Evolutionary conservation across 2,329 filamentous ascomycete genomes (phyloP).

Genomic region (Penicillium sp.): DNA sequence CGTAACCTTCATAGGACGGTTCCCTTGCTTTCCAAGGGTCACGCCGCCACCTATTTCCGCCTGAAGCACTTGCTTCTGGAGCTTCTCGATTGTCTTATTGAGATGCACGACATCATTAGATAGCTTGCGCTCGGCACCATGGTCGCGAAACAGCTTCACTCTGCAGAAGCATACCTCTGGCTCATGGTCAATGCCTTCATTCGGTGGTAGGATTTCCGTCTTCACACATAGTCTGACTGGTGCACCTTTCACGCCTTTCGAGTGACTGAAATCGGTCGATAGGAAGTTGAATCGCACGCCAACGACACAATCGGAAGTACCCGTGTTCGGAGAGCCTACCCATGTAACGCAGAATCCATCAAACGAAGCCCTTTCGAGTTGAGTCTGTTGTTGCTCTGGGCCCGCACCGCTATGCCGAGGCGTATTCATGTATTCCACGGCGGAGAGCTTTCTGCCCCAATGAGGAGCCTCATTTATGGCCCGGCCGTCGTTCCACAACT

Average conservation of each 20-base stretch:
- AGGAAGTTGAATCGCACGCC: conserved; percentile 92
- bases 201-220: conserved; percentile 53
- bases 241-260: conserved; percentile 92
- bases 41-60: neutral
- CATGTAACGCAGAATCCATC: conserved; percentile 14
- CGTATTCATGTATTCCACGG: neutral
- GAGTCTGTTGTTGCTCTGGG: neutral
- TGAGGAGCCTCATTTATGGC: conserved; percentile 78
- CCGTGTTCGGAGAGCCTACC: neutral
- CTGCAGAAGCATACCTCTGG: conserved; percentile 72
- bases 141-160: conserved; percentile 88
- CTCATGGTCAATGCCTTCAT: conserved; percentile 37
- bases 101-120: conserved; percentile 3
- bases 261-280: conserved; percentile 93
- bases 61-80: conserved; percentile 1
- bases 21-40: neutral
- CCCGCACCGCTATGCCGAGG: neutral
- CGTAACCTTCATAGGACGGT: neutral
- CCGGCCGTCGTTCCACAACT: conserved; percentile 84
- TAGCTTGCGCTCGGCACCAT: conserved; percentile 77
- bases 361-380: conserved; percentile 2
- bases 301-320: conserved; percentile 67
- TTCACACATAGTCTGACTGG: conserved; percentile 84
- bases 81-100: conserved; percentile 2
- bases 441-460: conserved; percentile 49